Evolutionary conservation across 2,329 filamentous ascomycete genomes (phyloP).

Genomic region (Dothiorella sarmentorum): DNA sequence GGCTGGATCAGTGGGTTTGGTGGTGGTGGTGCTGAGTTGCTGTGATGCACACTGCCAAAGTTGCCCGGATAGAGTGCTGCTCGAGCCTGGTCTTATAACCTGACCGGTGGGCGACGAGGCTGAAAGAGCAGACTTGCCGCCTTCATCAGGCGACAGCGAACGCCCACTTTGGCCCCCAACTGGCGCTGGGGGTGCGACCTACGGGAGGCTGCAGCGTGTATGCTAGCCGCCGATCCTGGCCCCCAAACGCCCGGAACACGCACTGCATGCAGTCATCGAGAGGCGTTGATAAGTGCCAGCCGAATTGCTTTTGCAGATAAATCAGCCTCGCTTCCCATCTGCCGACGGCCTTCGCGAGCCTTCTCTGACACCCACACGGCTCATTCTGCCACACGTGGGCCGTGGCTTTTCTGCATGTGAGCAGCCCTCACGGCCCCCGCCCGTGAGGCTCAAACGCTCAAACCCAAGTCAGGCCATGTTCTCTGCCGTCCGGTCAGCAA

Average conservation of each 20-base stretch:
- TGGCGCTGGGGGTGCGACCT: too few relatives aligned
- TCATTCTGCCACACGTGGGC: too few relatives aligned
- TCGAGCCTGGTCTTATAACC: slow-evolving; percentile 2
- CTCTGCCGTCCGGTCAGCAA: background rate
- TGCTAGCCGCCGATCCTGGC: background rate
- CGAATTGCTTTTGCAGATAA: background rate
- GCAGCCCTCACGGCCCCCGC: background rate
- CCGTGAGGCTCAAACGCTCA: background rate
- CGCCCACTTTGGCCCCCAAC: background rate
- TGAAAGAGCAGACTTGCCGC: background rate
- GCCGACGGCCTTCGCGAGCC: background rate
- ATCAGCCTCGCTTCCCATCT: background rate
- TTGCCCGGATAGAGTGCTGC: background rate
- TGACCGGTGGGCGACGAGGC: background rate
- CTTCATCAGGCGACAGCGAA: background rate
- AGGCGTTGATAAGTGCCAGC: background rate
- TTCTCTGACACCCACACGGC: too few relatives aligned
- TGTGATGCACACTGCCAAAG: background rate
- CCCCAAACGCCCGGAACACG: background rate
- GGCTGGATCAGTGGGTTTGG: background rate
- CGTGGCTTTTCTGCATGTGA: background rate
- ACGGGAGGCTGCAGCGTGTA: background rate
- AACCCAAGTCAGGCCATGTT: background rate
- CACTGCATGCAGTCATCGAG: background rate
- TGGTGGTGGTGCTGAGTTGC: background rate